Conservation (phyloP, 2,329 filamentous ascomycete species). For the Epicoccum sorghinum region DNA sequence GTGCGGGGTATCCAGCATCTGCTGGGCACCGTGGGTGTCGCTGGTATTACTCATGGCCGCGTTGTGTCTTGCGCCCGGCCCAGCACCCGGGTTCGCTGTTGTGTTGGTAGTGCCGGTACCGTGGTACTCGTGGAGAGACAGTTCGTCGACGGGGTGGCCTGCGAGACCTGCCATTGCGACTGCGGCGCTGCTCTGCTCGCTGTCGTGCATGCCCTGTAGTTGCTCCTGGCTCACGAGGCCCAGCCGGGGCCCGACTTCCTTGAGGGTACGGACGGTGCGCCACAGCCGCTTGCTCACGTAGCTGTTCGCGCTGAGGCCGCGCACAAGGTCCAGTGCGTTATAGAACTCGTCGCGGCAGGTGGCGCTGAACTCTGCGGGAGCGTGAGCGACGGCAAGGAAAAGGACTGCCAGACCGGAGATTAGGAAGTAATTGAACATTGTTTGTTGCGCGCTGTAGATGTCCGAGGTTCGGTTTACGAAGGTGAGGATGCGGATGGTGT, state of each 20-base stretch:
- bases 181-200: slow-evolving; percentile 66
- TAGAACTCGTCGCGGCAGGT: slow-evolving; percentile 78
- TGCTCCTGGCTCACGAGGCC: slow-evolving; percentile 60
- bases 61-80: too few species aligned
- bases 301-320: slow-evolving; percentile 72
- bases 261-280: slow-evolving; percentile 73
- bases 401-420: slow-evolving; percentile 76
- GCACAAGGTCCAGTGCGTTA: slow-evolving; percentile 75
- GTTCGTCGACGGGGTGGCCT: not conserved
- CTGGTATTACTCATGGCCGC: too few species aligned
- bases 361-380: slow-evolving; percentile 72
- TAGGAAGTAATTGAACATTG: slow-evolving; percentile 82
- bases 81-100: slow-evolving; percentile 17
- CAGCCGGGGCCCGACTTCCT: slow-evolving; percentile 72
- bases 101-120: slow-evolving; percentile 16
- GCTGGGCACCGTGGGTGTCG: not conserved
- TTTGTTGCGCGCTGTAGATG: slow-evolving; percentile 73
- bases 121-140: slow-evolving; percentile 20
- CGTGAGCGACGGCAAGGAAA: slow-evolving; percentile 77
- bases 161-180: slow-evolving; percentile 71
- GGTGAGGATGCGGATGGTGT: slow-evolving; percentile 74
- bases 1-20: slow-evolving; percentile 58
- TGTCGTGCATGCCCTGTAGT: slow-evolving; percentile 50
- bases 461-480: slow-evolving; percentile 74
- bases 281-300: slow-evolving; percentile 76